Percentiles rank a stretch among this genome's conserved stretches.
phyloP scores from a whole-genome alignment of 2,329 filamentous ascomycete species.

The Botrytis galanthina region DNA sequence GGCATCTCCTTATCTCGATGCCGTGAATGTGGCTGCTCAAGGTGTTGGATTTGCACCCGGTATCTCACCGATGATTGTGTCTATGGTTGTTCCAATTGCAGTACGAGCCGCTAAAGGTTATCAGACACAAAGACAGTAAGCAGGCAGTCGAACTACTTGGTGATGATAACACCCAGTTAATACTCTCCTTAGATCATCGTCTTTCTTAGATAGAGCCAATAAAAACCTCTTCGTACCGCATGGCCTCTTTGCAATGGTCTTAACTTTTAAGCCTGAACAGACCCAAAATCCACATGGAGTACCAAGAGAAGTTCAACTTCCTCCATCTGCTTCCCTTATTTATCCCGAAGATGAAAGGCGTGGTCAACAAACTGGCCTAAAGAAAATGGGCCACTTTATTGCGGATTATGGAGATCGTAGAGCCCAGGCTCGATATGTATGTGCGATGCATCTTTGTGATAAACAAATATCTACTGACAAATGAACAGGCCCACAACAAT shows the following conservation, averaged over 20 bases:
- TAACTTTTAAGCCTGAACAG: slow-evolving; percentile 48
- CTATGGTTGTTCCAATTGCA: slow-evolving; percentile 44
- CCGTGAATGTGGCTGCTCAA: slow-evolving; percentile 44
- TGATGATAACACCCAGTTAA: slow-evolving; percentile 6
- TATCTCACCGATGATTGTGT: slow-evolving; percentile 43
- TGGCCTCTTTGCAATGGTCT: slow-evolving; percentile 53
- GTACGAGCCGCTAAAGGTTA: slow-evolving; percentile 41
- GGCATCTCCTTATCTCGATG: slow-evolving; percentile 40
- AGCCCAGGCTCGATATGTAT: slow-evolving; percentile 22
- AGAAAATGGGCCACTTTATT: slow-evolving; percentile 40
- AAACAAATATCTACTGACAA: neutral
- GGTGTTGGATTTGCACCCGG: slow-evolving; percentile 42
- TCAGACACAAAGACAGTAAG: slow-evolving; percentile 26
- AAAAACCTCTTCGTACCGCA: slow-evolving; percentile 53
- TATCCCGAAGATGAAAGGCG: neutral
- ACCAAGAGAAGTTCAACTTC: slow-evolving; percentile 12
- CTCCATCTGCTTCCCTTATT: neutral
- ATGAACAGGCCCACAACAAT: neutral
- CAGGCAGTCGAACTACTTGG: slow-evolving; percentile 1
- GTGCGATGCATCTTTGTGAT: neutral
- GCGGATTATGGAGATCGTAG: slow-evolving; percentile 24
- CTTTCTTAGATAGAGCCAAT: slow-evolving; percentile 55
- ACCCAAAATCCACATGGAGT: neutral
- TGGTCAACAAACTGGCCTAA: slow-evolving; percentile 31
- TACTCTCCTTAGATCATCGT: slow-evolving; percentile 39